These are phyloP conservation scores for Annulohypoxylon nitens DNA, from an alignment of 495 filamentous ascomycete species.

Conservation along the genomic window DNA sequence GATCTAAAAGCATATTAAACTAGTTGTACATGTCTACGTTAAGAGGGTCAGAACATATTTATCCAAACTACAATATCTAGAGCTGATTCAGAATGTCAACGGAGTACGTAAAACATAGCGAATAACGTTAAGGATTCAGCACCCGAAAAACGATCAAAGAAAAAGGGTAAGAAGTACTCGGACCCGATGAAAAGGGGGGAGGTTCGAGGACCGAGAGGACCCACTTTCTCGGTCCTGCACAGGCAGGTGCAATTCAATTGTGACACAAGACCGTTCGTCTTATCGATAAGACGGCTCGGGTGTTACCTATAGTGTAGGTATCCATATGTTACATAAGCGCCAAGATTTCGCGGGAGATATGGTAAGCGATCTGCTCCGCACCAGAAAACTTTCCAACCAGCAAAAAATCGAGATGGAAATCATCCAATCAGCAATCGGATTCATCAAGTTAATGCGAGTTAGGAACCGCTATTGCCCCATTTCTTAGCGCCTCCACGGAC, in stretches of 20 bases:
- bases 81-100: background rate
- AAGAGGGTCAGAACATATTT: too few species aligned
- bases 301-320: too few species aligned
- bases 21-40: background rate
- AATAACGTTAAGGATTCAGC: background rate
- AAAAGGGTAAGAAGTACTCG: background rate
- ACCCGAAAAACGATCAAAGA: background rate
- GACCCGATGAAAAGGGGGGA: background rate
- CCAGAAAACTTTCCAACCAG: conserved; percentile 46
- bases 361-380: conserved; percentile 49
- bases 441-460: conserved; percentile 11
- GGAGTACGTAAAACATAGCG: background rate
- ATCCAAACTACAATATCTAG: too few species aligned
- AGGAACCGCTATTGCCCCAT: background rate
- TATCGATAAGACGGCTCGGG: conserved; percentile 16
- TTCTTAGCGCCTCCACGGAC: conserved; percentile 4
- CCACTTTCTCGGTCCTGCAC: background rate
- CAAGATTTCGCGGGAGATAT: conserved; percentile 49
- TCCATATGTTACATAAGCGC: conserved; percentile 35
- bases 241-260: background rate
- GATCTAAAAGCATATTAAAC: background rate
- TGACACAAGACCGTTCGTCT: background rate
- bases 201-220: background rate
- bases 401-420: conserved; percentile 35
- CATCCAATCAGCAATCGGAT: conserved; percentile 40